A percentile compares a stretch with the other conserved stretches of the same genome.
Evolutionary conservation across 306 rosid genomes (phyloP).

Genomic region (Citrullus mucosospermus): DNA sequence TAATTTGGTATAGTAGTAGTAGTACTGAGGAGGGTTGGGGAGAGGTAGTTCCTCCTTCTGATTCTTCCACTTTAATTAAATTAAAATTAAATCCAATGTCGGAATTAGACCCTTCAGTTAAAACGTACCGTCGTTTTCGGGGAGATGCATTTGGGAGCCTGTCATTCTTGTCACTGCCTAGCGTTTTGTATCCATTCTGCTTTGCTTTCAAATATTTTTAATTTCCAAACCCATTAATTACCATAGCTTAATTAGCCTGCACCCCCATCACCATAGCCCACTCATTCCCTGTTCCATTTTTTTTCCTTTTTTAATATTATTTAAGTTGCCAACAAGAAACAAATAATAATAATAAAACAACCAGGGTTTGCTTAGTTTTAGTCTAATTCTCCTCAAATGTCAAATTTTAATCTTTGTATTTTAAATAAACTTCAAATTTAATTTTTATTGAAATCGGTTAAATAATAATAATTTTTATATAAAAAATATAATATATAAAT

Average conservation of each 20-base stretch:
- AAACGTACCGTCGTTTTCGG: not conserved
- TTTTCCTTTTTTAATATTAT: not conserved
- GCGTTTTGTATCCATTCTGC: not conserved
- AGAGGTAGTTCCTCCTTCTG: too few species aligned
- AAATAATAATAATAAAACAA: too few species aligned
- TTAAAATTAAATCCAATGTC: not conserved
- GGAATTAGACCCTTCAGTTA: not conserved
- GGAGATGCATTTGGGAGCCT: not conserved
- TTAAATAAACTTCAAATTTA: too few species aligned
- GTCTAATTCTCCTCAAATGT: too few species aligned
- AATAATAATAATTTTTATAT: too few species aligned
- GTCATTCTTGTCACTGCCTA: not conserved
- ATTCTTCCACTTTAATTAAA: not conserved
- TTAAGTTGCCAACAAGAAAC: not conserved
- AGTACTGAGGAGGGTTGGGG: too few species aligned
- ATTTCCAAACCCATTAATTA: not conserved
- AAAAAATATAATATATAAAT: too few species aligned
- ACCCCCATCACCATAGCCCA: not conserved
- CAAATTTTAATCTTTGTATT: too few species aligned
- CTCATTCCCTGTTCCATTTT: not conserved
- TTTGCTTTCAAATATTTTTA: too few species aligned
- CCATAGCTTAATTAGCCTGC: not conserved
- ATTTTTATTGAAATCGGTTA: too few species aligned
- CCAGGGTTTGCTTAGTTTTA: too few species aligned
- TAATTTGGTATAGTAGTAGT: too few species aligned